A percentile compares a stretch with the other conserved stretches of the same genome.
Conservation (phyloP, 805 yeast genomes). For the Saturnispora sekii region DNA sequence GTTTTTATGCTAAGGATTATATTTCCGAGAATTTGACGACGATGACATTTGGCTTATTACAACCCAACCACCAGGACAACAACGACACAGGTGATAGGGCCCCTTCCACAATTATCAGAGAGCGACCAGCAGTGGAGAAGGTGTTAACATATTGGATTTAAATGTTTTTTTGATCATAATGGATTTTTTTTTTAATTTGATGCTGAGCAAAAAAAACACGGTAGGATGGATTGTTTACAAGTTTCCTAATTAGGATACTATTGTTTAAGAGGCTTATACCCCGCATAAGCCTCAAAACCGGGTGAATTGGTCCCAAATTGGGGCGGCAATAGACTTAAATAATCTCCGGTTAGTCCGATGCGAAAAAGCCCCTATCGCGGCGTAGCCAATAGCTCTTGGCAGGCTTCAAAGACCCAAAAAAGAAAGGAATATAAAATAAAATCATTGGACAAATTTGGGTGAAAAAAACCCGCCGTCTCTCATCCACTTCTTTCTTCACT, state of each 20-base stretch:
- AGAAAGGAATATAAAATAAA: too few relatives aligned
- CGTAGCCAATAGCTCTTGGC: too few relatives aligned
- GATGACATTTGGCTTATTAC: slow-evolving; percentile 34
- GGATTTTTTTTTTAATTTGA: too few relatives aligned
- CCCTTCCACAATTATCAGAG: slow-evolving; percentile 33
- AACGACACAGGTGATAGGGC: slow-evolving; percentile 59
- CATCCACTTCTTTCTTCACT: too few relatives aligned
- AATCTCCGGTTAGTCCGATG: too few relatives aligned
- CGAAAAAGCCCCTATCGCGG: too few relatives aligned
- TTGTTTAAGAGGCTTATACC: not conserved
- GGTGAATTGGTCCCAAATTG: not conserved
- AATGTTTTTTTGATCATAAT: not conserved
- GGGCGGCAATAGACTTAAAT: not conserved
- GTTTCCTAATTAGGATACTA: not conserved
- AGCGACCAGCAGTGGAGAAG: slow-evolving; percentile 19
- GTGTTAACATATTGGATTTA: slow-evolving; percentile 23
- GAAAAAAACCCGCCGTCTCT: too few relatives aligned
- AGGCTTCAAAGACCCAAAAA: too few relatives aligned
- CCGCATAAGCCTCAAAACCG: not conserved
- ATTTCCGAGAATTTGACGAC: slow-evolving; percentile 14
- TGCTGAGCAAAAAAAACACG: not conserved
- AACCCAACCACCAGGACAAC: slow-evolving; percentile 50
- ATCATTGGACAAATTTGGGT: too few relatives aligned
- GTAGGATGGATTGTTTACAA: not conserved
- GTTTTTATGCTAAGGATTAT: slow-evolving; percentile 8